Evolutionary conservation across 768 basidiomycete genomes (phyloP), one percentile per base, ranked within the genome.

Genomic region (Sutorius australiensis): DNA sequence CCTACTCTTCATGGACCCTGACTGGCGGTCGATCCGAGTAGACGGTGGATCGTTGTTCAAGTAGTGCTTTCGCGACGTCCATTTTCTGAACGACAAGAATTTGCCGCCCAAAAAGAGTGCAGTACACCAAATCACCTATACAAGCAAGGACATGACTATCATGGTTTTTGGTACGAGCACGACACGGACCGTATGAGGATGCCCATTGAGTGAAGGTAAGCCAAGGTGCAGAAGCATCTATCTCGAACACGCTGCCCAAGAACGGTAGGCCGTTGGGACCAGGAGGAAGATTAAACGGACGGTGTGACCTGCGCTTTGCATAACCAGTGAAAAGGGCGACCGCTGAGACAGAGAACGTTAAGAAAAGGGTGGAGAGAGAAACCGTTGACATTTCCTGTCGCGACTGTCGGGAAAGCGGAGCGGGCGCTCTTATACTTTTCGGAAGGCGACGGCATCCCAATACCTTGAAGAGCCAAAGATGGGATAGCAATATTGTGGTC

Each of bases 1-100:
- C 65, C 16, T 44, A 64, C 67, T 69, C 66, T 50, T 65, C 56
- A 5, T 53, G 56, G 24, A 54, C 58, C 31, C 56, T 66, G 24
- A 72, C 60, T 9, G 63, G 60, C 2, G 74, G 75, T 17, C 75
- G 58, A 53, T 71, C 75, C 11, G 74, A 75, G 49, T 76, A 77
- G 46, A 64, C 56, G 10, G 53, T 58, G 28, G 70, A 67, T 19
- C 73, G 70, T 47, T 69, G 68, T 19, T 76, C 70, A 17, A 77
- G 57, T 1, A 76, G 58, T 39, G 65, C 69, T 41, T 59, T 68
- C 5, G 71, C 75, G 11, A 63, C 50, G 46, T 66, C 58, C 33
- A 51, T 46, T 33, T 64, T 69, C 46, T 70, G 69, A 12, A 75
- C 58, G 38, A 75, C 43, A 32, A 76, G 49, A 38, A 75, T 61